These are phyloP conservation scores for Lactifluus volemus DNA, from an alignment of 768 basidiomycete species.

Conservation along the genomic window DNA sequence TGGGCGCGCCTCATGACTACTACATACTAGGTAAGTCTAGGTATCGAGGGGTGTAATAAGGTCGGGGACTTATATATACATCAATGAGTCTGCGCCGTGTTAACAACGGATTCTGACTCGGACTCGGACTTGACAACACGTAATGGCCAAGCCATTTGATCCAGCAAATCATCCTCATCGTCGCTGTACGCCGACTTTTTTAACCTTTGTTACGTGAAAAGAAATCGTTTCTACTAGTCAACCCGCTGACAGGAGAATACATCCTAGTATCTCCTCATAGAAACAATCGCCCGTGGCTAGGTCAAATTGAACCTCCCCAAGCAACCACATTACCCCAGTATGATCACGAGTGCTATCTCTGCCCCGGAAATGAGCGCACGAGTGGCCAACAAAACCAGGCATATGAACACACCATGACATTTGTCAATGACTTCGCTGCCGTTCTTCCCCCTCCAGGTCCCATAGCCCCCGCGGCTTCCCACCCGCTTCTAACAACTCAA, in stretches of 20 bases:
- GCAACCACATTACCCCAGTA: conserved; percentile 45
- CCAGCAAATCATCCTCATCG: conserved; percentile 10
- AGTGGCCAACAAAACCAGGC: conserved; percentile 57
- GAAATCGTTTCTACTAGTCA: conserved; percentile 40
- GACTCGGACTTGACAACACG: too few relatives aligned
- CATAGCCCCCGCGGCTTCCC: conserved; percentile 38
- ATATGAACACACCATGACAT: conserved; percentile 60
- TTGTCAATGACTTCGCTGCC: conserved; percentile 80
- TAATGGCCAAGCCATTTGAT: neutral
- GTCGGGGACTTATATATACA: too few relatives aligned
- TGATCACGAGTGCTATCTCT: conserved; percentile 75
- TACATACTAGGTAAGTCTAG: too few relatives aligned
- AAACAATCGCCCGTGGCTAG: conserved; percentile 84
- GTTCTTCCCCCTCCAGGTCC: conserved; percentile 61
- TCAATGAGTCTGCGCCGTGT: too few relatives aligned
- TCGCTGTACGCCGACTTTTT: conserved; percentile 3
- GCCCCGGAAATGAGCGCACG: conserved; percentile 72
- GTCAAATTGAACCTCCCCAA: conserved; percentile 67
- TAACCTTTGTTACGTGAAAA: neutral
- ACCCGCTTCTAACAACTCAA: conserved; percentile 53
- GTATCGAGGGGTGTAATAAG: too few relatives aligned
- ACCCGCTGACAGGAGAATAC: conserved; percentile 68
- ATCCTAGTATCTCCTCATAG: conserved; percentile 85
- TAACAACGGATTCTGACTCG: too few relatives aligned
- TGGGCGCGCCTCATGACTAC: too few relatives aligned